A percentile compares a stretch with the other conserved stretches of the same genome.
Evolutionary conservation across 2,329 filamentous ascomycete species (phyloP).

Genomic region (Colletotrichum chlorophyti): DNA sequence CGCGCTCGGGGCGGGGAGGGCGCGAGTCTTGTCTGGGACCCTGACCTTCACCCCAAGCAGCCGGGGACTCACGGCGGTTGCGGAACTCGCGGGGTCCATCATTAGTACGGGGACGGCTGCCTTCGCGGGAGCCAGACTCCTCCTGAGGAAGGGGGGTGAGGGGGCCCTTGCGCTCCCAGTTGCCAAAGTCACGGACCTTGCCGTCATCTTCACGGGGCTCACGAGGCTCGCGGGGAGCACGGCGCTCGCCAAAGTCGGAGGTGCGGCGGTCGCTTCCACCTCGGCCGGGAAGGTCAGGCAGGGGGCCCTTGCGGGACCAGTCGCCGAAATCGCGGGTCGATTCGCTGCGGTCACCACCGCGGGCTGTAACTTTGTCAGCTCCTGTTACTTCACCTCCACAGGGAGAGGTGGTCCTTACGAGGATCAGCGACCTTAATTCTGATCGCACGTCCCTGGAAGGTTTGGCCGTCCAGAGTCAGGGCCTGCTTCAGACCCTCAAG

Average conservation of each 20-base stretch:
- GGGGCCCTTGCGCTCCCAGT: conserved; percentile 95
- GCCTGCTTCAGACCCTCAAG: conserved; percentile 92
- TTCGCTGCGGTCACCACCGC: conserved; percentile 76
- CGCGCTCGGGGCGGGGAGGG: conserved; percentile 67
- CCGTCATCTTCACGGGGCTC: conserved; percentile 71
- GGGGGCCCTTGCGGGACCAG: conserved; percentile 92
- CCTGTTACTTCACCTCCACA: not conserved
- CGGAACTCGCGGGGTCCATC: conserved; percentile 68
- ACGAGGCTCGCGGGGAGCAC: conserved; percentile 60
- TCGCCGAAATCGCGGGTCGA: conserved; percentile 79
- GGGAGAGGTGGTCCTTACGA: conserved; percentile 69
- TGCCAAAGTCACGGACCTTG: conserved; percentile 80
- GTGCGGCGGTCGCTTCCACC: conserved; percentile 50
- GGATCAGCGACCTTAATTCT: conserved; percentile 96
- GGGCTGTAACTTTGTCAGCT: conserved; percentile 67
- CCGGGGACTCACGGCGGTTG: conserved; percentile 72
- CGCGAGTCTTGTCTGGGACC: conserved; percentile 71
- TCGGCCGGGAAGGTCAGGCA: conserved; percentile 73
- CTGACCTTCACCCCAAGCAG: conserved; percentile 75
- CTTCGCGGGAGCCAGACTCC: conserved; percentile 61
- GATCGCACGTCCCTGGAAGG: conserved; percentile 88
- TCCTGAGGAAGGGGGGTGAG: conserved; percentile 72
- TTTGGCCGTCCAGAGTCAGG: conserved; percentile 79
- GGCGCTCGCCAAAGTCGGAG: conserved; percentile 56
- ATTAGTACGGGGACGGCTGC: conserved; percentile 57